Percentiles rank a stretch among this genome's conserved stretches.
These are phyloP conservation scores for Ascochyta lentis DNA, from an alignment of 2,329 filamentous ascomycete species.

Conservation along the genomic window DNA sequence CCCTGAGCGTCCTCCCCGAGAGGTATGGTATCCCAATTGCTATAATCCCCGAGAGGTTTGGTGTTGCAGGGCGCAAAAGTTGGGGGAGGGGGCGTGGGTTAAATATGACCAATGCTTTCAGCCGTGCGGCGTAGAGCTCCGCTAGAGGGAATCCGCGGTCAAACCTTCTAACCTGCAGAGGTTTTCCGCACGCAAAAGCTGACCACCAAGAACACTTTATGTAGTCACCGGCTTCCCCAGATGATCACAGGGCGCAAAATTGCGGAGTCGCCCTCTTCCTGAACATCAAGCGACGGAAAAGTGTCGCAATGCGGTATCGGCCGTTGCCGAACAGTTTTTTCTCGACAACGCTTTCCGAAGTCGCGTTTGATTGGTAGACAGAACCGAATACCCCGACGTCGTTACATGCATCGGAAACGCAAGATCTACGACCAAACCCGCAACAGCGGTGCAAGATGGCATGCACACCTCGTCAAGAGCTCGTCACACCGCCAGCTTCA, in stretches of 20 bases:
- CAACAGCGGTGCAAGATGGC: neutral
- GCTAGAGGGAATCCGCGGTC: constrained; percentile 4
- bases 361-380: constrained; percentile 21
- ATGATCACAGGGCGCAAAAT: constrained; percentile 2
- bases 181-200: neutral
- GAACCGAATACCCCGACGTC: constrained; percentile 16
- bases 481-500: too few species aligned
- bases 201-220: neutral
- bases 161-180: constrained; percentile 7
- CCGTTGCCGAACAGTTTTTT: constrained; percentile 22
- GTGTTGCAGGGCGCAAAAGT: constrained; percentile 4
- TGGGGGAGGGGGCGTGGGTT: constrained; percentile 18
- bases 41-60: constrained; percentile 21
- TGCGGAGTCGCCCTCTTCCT: constrained; percentile 1
- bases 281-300: constrained; percentile 17
- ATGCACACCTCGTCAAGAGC: neutral
- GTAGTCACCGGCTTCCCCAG: constrained; percentile 2
- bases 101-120: constrained; percentile 22
- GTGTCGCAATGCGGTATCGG: constrained; percentile 27
- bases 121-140: constrained; percentile 12
- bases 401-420: constrained; percentile 6
- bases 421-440: neutral
- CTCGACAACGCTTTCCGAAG: constrained; percentile 3
- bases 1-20: constrained; percentile 13
- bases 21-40: constrained; percentile 9